Conservation (phyloP, 305 asterid genomes). For the Nicotiana rustica region DNA sequence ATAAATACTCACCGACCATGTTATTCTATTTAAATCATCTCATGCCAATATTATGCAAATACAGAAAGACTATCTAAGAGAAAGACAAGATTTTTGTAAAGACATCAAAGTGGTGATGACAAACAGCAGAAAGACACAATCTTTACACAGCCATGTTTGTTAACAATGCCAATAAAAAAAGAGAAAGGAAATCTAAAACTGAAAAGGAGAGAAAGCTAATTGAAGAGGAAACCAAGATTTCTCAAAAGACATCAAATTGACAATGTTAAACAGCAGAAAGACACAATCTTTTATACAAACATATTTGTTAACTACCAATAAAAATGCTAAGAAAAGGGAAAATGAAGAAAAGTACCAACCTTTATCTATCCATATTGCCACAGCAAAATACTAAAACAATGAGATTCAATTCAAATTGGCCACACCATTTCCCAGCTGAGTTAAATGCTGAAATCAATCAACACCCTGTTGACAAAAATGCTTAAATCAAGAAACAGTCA, state of each 20-base stretch:
- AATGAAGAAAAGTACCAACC: background rate
- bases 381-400: background rate
- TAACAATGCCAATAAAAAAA: background rate
- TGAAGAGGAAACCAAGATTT: background rate
- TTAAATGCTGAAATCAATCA: slow-evolving; percentile 1
- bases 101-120: background rate
- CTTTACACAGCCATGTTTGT: background rate
- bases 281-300: slow-evolving; percentile 10
- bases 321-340: background rate
- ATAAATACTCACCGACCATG: no score
- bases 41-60: no score
- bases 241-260: background rate
- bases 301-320: background rate
- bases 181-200: background rate
- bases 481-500: slow-evolving; percentile 24
- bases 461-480: slow-evolving; percentile 22
- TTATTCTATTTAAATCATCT: no score
- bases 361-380: slow-evolving; percentile 22
- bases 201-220: no score
- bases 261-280: background rate
- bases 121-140: background rate
- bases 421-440: background rate
- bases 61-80: background rate
- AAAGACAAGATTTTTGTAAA: background rate
- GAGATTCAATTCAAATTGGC: slow-evolving; percentile 11